Conservation (phyloP, 1,139 yeast species). For the Lodderomyces jiufengensis region DNA sequence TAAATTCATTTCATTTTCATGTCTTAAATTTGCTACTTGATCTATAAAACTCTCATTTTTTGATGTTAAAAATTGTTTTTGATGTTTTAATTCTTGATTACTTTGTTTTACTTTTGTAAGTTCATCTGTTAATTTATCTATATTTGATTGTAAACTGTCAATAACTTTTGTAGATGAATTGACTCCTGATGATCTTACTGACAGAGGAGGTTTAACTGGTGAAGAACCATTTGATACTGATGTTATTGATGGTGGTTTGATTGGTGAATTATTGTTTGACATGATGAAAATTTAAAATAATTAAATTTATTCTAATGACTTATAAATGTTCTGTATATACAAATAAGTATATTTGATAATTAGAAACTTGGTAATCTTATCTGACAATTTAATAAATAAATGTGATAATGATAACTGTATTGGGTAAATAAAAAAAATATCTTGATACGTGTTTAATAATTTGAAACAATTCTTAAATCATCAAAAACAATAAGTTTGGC, state of each 20-base stretch:
- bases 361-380: too few species aligned
- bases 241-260: background rate
- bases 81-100: slow-evolving; percentile 43
- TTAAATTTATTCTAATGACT: too few species aligned
- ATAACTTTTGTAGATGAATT: slow-evolving; percentile 39
- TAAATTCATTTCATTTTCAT: slow-evolving; percentile 65
- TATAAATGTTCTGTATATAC: too few species aligned
- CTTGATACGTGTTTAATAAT: too few species aligned
- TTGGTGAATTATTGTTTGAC: slow-evolving; percentile 3
- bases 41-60: slow-evolving; percentile 62
- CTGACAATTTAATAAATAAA: too few species aligned
- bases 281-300: too few species aligned
- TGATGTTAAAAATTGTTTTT: slow-evolving; percentile 42
- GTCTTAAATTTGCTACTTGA: slow-evolving; percentile 65
- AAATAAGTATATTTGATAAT: too few species aligned
- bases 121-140: slow-evolving; percentile 50
- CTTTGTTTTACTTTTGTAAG: slow-evolving; percentile 41
- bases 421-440: too few species aligned
- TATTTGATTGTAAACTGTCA: slow-evolving; percentile 53
- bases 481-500: too few species aligned
- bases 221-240: too few species aligned
- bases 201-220: background rate
- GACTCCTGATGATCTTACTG: background rate
- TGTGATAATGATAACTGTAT: too few species aligned
- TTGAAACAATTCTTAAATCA: too few species aligned